These are phyloP conservation scores for Erysimum cheiri DNA, from an alignment of 441 rosid species.

Conservation along the genomic window DNA sequence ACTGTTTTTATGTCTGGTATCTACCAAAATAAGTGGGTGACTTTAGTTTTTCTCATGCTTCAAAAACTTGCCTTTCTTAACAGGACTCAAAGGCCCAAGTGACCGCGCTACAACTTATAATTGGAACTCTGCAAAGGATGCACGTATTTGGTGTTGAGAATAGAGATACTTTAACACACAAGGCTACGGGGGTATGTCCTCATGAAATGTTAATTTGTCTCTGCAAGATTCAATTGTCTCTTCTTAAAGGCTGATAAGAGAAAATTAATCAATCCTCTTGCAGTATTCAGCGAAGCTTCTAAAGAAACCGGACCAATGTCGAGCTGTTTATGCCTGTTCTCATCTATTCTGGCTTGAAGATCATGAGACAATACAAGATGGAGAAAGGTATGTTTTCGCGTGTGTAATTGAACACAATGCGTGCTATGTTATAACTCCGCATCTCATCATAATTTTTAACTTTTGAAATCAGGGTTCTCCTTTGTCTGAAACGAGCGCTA, in stretches of 20 bases:
- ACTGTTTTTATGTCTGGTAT: not conserved
- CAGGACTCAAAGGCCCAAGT: constrained; percentile 97
- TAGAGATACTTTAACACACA: constrained; percentile 96
- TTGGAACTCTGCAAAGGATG: constrained; percentile 98
- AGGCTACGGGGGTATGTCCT: constrained; percentile 90
- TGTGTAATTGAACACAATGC: not conserved
- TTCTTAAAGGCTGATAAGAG: constrained; percentile 41
- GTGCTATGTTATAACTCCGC: constrained; percentile 2
- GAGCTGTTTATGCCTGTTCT: constrained; percentile 95
- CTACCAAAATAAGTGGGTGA: constrained; percentile 10
- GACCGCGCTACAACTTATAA: constrained; percentile 85
- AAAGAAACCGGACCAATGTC: constrained; percentile 98
- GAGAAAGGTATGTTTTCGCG: constrained; percentile 71
- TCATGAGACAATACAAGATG: constrained; percentile 88
- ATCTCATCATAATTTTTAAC: constrained; percentile 2
- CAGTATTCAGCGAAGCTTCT: constrained; percentile 99
- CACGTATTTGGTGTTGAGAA: constrained; percentile 97
- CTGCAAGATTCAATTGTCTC: constrained; percentile 21
- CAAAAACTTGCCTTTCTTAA: constrained; percentile 22
- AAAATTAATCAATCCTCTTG: constrained; percentile 38
- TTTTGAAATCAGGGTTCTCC: constrained; percentile 65
- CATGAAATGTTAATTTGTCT: constrained; percentile 24
- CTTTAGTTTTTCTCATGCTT: constrained; percentile 8
- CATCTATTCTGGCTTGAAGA: constrained; percentile 98
- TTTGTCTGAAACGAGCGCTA: constrained; percentile 92